phyloP scores from a whole-genome alignment of 768 basidiomycete genomes.

The Calvatia gigantea region DNA sequence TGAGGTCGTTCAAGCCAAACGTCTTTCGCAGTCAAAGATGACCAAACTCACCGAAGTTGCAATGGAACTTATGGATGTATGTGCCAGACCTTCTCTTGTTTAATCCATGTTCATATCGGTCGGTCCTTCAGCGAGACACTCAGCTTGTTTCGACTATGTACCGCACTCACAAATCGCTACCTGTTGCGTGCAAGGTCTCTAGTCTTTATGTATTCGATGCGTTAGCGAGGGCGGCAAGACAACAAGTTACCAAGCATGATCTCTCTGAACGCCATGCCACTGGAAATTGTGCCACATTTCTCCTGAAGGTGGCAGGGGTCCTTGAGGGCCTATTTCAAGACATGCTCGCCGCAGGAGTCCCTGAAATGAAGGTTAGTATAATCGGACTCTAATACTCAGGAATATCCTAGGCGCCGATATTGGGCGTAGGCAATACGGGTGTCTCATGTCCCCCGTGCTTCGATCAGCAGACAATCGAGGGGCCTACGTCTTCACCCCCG shows the following conservation, averaged over 20 bases:
- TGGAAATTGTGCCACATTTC: constrained; percentile 78
- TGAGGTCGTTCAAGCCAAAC: constrained; percentile 78
- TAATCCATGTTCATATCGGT: neutral
- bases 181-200: constrained; percentile 66
- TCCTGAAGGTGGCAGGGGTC: constrained; percentile 87
- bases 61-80: constrained; percentile 73
- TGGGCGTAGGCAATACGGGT: neutral
- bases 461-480: neutral
- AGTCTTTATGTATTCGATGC: constrained; percentile 96
- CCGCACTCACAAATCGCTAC: constrained; percentile 80
- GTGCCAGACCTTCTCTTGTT: constrained; percentile 19
- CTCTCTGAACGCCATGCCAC: constrained; percentile 48
- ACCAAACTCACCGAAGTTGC: constrained; percentile 70
- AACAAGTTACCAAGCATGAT: constrained; percentile 61
- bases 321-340: constrained; percentile 88
- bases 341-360: constrained; percentile 59
- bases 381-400: constrained; percentile 5
- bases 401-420: neutral
- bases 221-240: constrained; percentile 78
- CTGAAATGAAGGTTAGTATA: constrained; percentile 84
- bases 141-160: constrained; percentile 86
- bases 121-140: constrained; percentile 67
- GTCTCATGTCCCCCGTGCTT: too few species aligned
- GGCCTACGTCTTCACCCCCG: neutral
- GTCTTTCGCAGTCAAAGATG: constrained; percentile 87